phyloP scores from a whole-genome alignment of 2,329 filamentous ascomycete species.

The Periconia macrospinosa region DNA sequence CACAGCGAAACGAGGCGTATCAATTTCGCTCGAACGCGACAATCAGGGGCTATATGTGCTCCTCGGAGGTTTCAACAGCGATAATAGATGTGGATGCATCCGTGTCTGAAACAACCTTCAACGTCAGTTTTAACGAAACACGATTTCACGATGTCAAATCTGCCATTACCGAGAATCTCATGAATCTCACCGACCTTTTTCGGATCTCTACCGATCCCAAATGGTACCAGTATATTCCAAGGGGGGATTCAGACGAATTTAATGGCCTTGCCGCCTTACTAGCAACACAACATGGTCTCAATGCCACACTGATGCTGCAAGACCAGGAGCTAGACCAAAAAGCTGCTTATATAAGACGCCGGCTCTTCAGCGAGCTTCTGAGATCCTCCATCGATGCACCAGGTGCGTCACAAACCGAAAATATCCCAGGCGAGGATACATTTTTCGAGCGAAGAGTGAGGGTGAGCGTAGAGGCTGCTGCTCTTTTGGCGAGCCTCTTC shows the following conservation, averaged over 20 bases:
- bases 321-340: neutral
- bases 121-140: conserved; percentile 2
- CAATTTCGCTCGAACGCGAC: conserved; percentile 3
- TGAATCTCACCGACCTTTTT: conserved; percentile 6
- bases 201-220: conserved; percentile 5
- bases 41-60: conserved; percentile 11
- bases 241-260: neutral
- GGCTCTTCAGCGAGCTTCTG: conserved; percentile 19
- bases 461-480: conserved; percentile 14
- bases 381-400: conserved; percentile 8
- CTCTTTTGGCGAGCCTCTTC: conserved; percentile 15
- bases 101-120: conserved; percentile 1
- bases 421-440: conserved; percentile 1
- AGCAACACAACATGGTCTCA: conserved; percentile 7
- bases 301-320: neutral
- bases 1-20: neutral
- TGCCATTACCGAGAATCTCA: neutral
- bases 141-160: conserved; percentile 4
- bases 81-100: conserved; percentile 8
- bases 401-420: neutral
- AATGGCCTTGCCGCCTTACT: conserved; percentile 9
- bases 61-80: conserved; percentile 10
- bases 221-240: conserved; percentile 8
- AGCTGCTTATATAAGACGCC: conserved; percentile 9
- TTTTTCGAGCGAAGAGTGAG: conserved; percentile 13